These are phyloP conservation scores for Pichia sp. DNA, from an alignment of 1,139 yeast genomes.

Conservation along the genomic window DNA sequence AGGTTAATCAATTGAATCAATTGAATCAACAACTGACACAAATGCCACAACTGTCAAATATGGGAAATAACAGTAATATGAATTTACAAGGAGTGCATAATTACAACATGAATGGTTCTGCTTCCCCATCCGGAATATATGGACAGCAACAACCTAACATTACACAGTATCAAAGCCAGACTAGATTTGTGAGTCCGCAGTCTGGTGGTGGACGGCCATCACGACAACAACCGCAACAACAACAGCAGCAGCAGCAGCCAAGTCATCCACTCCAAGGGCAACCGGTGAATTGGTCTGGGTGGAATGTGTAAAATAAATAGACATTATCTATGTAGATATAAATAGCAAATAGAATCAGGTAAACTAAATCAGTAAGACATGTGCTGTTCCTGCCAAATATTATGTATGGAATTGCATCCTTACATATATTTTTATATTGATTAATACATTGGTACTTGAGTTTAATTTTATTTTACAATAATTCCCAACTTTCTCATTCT, in stretches of 20 bases:
- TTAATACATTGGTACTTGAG: too few species aligned
- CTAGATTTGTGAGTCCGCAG: conserved; percentile 6
- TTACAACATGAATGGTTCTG: not conserved
- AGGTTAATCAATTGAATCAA: conserved; percentile 3
- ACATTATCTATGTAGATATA: too few species aligned
- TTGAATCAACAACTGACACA: too few species aligned
- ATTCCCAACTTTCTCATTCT: too few species aligned
- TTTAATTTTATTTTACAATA: too few species aligned
- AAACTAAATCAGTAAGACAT: too few species aligned
- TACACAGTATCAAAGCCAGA: conserved; percentile 3
- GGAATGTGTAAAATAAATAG: conserved; percentile 8
- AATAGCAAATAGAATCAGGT: too few species aligned
- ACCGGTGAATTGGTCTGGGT: conserved; percentile 8
- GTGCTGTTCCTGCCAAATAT: too few species aligned
- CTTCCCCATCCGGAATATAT: not conserved
- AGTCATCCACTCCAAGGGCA: not conserved
- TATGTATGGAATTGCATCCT: too few species aligned
- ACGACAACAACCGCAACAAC: conserved; percentile 16
- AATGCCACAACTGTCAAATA: not conserved
- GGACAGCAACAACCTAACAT: conserved; percentile 2
- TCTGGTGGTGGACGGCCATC: conserved; percentile 9
- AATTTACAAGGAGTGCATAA: not conserved
- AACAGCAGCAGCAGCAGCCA: conserved; percentile 12
- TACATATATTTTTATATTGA: too few species aligned
- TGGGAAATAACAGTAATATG: not conserved